Evolutionary conservation across 768 basidiomycete genomes (phyloP), one percentile per base, ranked within the genome.

Genomic region (Termitomyces sp.): DNA sequence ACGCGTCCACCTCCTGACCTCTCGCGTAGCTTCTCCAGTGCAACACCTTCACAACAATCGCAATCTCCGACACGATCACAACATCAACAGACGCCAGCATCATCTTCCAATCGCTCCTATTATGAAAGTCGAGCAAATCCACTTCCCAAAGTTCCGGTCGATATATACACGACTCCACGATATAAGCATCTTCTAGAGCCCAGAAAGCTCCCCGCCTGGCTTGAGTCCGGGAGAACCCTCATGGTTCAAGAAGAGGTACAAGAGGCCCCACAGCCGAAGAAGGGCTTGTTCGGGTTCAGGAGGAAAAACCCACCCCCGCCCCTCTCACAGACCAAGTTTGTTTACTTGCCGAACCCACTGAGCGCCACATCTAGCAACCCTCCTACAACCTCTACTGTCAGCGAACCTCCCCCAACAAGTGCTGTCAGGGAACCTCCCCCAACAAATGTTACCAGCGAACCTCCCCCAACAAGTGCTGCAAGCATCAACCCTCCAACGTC

Each of bases 81-180:
- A 14, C 12, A n/a, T 40, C n/a, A 45, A 15, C 49, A 12, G 19
- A 10, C 48, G 19, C 41, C 45, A 14, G 15, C 24, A 12, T 37
- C 54, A 2, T 54, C 57, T 9, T 45, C 54, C 2, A 48, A 46
- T 12, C 47, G 47, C 2, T 37, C 47, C 7, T 1, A 15, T 12
- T 45, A 58, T 30, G 21, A 19, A 15, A 50, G 49, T 9, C 38
- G 38, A 43, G 38, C 22, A 6, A 87, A 90, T 63, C 87, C 86
- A 5, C 79, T 90, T 9, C 88, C 88, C 0, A 56, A 65, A 2
- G 86, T 81, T 0, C 88, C 88, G 0, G 68, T 69, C 30, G 81
- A 88, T 62, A 53, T 89, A 8, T 86, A 84, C 66, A 74, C 78
- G 12, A 68, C 69, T 26, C 74, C 83, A 0, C 84, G 84, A 0